Evolutionary conservation across 2,329 filamentous ascomycete genomes (phyloP).

Genomic region (Ophiosphaerella herpotricha): DNA sequence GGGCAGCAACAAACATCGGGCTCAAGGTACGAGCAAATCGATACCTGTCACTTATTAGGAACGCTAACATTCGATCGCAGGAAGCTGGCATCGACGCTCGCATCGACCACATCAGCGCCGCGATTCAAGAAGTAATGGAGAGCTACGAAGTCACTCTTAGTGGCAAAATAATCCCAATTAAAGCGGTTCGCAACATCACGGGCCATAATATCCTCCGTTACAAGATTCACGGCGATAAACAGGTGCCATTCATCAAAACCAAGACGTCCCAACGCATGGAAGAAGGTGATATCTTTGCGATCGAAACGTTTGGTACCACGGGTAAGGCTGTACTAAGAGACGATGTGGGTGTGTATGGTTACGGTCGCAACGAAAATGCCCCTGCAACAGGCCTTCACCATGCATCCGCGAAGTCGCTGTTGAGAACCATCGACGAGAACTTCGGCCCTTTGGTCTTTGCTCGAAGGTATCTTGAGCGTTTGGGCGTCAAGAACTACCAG

Average conservation of each 20-base stretch:
- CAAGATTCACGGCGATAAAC: slow-evolving; percentile 89
- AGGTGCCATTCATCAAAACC: slow-evolving; percentile 88
- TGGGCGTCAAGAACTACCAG: slow-evolving; percentile 90
- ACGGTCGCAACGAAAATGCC: slow-evolving; percentile 72
- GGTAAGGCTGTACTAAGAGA: slow-evolving; percentile 84
- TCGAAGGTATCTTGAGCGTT: slow-evolving; percentile 80
- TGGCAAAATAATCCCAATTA: slow-evolving; percentile 76
- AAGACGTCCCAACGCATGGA: slow-evolving; percentile 92
- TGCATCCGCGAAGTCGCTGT: slow-evolving; percentile 78
- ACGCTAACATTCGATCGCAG: slow-evolving; percentile 39
- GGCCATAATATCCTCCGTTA: slow-evolving; percentile 92
- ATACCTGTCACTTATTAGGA: too few relatives aligned
- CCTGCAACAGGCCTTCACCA: slow-evolving; percentile 73
- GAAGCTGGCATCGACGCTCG: slow-evolving; percentile 91
- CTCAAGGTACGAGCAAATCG: slow-evolving; percentile 60
- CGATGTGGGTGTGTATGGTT: slow-evolving; percentile 66
- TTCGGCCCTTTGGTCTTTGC: slow-evolving; percentile 91
- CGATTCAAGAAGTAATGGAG: slow-evolving; percentile 92
- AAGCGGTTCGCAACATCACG: slow-evolving; percentile 81
- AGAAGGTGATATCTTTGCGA: slow-evolving; percentile 91
- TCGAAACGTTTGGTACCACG: slow-evolving; percentile 94
- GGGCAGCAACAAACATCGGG: slow-evolving; percentile 73
- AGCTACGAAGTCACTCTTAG: slow-evolving; percentile 84
- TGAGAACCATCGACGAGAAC: slow-evolving; percentile 91
- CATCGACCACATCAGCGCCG: slow-evolving; percentile 78